Percentiles rank a stretch among this genome's conserved stretches.
These are phyloP conservation scores for Podospora comata DNA, from an alignment of 495 filamentous ascomycete species.

Conservation along the genomic window DNA sequence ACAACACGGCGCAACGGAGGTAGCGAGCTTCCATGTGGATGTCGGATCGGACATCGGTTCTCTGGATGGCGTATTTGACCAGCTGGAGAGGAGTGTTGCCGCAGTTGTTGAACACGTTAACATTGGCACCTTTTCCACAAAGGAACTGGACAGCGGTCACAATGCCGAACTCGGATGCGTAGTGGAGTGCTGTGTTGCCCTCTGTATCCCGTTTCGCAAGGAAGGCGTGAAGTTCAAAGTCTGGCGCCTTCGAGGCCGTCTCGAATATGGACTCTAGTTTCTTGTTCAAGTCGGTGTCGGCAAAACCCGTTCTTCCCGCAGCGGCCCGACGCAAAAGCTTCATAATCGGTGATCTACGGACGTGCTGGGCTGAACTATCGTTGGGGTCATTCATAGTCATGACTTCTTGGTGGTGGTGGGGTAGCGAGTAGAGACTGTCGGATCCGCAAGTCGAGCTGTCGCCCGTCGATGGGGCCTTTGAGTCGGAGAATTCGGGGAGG, in stretches of 20 bases:
- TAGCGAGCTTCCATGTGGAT: constrained; percentile 38
- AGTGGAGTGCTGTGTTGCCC: constrained; percentile 36
- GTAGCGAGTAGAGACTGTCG: constrained; percentile 19
- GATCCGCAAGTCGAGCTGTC: constrained; percentile 29
- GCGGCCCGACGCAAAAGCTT: constrained; percentile 28
- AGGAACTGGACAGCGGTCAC: constrained; percentile 33
- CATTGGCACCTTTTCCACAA: constrained; percentile 23
- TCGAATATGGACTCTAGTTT: constrained; percentile 26
- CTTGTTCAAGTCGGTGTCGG: constrained; percentile 25
- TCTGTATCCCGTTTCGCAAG: constrained; percentile 35
- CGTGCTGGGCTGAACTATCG: constrained; percentile 24
- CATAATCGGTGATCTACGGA: constrained; percentile 34
- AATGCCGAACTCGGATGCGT: constrained; percentile 36
- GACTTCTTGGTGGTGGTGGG: constrained; percentile 12
- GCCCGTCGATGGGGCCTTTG: constrained; percentile 27
- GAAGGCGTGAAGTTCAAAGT: constrained; percentile 19
- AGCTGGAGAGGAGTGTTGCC: constrained; percentile 38
- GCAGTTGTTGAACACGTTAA: constrained; percentile 39
- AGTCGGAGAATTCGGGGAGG: constrained; percentile 33
- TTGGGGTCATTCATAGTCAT: constrained; percentile 10
- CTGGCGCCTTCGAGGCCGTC: constrained; percentile 21
- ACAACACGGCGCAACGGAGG: constrained; percentile 32
- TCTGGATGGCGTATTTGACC: constrained; percentile 37
- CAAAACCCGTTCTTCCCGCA: constrained; percentile 21
- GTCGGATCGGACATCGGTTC: constrained; percentile 35